These are phyloP conservation scores for Coelastrella sp. DNA, from an alignment of 139 green algal species.

Conservation along the genomic window DNA sequence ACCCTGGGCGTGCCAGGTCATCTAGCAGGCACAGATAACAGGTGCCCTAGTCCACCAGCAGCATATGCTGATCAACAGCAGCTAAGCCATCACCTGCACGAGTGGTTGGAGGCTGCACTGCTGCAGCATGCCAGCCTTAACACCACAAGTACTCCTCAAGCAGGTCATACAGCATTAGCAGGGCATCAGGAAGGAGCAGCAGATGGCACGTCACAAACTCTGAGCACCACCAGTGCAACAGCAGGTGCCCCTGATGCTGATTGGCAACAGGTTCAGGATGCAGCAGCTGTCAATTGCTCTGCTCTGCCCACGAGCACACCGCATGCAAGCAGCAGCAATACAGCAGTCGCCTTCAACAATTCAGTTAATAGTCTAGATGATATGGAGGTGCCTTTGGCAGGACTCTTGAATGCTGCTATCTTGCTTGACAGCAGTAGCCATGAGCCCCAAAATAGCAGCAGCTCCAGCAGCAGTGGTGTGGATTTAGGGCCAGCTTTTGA, in stretches of 20 bases:
- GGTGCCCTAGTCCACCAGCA: neutral
- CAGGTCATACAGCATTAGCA: neutral
- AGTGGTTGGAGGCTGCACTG: neutral
- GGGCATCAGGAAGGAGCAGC: neutral
- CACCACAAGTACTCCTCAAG: neutral
- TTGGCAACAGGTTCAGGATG: neutral
- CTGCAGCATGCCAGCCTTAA: constrained; percentile 18
- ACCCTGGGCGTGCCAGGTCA: neutral
- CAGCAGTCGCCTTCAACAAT: neutral
- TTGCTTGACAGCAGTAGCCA: neutral
- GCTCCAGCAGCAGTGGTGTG: neutral
- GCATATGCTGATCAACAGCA: neutral
- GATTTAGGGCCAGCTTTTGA: neutral
- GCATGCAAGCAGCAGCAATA: neutral
- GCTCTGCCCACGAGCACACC: no score
- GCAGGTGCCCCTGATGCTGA: neutral
- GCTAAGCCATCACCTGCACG: neutral
- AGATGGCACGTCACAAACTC: neutral
- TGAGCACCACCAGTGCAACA: neutral
- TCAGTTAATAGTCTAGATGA: neutral
- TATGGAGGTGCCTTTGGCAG: neutral
- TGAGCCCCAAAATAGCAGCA: neutral
- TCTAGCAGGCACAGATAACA: neutral
- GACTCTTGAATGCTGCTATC: neutral
- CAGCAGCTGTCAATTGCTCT: neutral